Evolutionary conservation across 192 early-diverging fungal species (phyloP), one percentile per base, ranked within the genome.

Genomic region (Diversispora eburnea): DNA sequence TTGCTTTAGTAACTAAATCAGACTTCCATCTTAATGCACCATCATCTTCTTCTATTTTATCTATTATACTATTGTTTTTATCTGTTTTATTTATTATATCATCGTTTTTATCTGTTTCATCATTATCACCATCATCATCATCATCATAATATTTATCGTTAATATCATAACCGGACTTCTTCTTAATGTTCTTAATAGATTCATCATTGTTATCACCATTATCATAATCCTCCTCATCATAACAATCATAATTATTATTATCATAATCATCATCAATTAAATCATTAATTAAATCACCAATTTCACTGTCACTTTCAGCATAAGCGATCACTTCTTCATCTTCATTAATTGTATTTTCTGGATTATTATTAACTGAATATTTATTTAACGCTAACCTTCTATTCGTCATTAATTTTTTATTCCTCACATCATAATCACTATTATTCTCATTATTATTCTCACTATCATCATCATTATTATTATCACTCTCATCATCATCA

Each of bases 281-380:
- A 2, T 83, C 81, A 19, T 57, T 64, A n/a, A 72, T 54, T 13
- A 76, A n/a, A n/a, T 80, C 80, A n/a, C 80, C 87, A 12, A 88
- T 72, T 57, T 91, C 92, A 56, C 91, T 84, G 60, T 93, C 91
- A 81, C 89, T 90, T 69, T 94, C 94, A 62, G 89, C 89, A 76
- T 87, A 87, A 25, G 81, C 76, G 33, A 84, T 75, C 25, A 1
- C 25, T 33, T 33, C 25, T 1, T 33, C 25, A 1, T 2, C 25
- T 33, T 33, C 25, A 33, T 33, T 33, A 33, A 33, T 33, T 33
- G 25, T 33, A 33, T 33, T 33, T 33, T 33, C 25, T 33, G 25
- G 25, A 33, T 33, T 33, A 33, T 33, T 33, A 2, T 33, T 33
- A 33, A 33, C 25, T 33, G 25, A 33, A 33, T 33, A 33, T 33